Evolutionary conservation across 768 basidiomycete species (phyloP).

Genomic region (Tephrocybe sp.): DNA sequence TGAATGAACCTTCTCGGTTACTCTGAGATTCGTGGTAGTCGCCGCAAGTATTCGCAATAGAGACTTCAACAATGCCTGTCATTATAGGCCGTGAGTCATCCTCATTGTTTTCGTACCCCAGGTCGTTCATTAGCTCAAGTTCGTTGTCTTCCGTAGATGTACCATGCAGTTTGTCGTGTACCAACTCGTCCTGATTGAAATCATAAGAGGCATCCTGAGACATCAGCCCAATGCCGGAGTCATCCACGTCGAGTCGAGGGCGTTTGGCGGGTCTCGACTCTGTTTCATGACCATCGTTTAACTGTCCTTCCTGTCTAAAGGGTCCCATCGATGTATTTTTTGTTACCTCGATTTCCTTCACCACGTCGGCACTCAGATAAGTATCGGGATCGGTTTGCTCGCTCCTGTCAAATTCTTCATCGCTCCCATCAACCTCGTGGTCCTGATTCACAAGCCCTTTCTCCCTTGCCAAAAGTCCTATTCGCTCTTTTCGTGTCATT

Average conservation of each 20-base stretch:
- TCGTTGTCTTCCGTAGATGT: not conserved
- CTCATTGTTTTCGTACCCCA: not conserved
- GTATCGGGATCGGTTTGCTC: not conserved
- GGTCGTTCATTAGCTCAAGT: not conserved
- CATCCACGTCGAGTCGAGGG: slow-evolving; percentile 16
- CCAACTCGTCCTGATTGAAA: not conserved
- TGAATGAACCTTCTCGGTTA: too few species aligned
- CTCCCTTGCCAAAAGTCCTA: slow-evolving; percentile 12
- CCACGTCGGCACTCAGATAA: too few species aligned
- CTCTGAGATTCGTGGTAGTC: not conserved
- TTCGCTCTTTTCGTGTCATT: slow-evolving; percentile 40
- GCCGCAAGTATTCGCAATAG: not conserved
- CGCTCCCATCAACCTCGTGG: not conserved
- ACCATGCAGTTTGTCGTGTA: not conserved
- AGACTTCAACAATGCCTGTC: not conserved
- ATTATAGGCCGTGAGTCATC: not conserved
- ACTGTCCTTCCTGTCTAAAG: not conserved
- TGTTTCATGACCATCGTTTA: not conserved
- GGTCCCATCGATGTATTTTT: not conserved
- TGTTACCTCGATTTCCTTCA: not conserved
- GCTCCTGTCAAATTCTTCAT: slow-evolving; percentile 4
- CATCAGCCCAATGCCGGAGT: slow-evolving; percentile 23
- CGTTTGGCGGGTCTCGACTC: slow-evolving; percentile 14
- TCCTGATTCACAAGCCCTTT: slow-evolving; percentile 9
- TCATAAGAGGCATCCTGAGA: slow-evolving; percentile 5